Evolutionary conservation across 805 yeast genomes (phyloP).

Genomic region (Pichia insulana): DNA sequence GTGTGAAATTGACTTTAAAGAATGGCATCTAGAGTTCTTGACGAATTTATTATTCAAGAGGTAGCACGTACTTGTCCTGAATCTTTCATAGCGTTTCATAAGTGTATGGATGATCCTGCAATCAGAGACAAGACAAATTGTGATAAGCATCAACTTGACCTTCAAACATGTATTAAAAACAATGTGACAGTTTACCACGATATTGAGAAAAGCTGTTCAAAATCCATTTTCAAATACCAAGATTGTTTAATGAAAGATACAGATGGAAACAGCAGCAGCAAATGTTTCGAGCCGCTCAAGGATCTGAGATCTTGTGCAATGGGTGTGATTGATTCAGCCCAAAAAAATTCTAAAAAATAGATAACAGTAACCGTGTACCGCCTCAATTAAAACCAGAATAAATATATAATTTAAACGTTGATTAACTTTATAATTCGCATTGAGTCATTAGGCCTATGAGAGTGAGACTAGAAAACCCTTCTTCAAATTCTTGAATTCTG

Average conservation of each 20-base stretch:
- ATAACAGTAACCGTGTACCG: not conserved
- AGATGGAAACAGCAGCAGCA: slow-evolving; percentile 31
- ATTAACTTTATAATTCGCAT: no score
- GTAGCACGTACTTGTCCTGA: slow-evolving; percentile 72
- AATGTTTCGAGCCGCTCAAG: slow-evolving; percentile 46
- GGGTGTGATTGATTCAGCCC: slow-evolving; percentile 4
- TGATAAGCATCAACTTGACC: slow-evolving; percentile 42
- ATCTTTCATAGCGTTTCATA: slow-evolving; percentile 62
- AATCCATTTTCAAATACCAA: slow-evolving; percentile 54
- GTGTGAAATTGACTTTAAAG: no score
- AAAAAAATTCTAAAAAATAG: not conserved
- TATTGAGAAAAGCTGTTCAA: slow-evolving; percentile 55
- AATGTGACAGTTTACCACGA: slow-evolving; percentile 64
- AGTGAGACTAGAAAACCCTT: no score
- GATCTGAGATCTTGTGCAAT: slow-evolving; percentile 50
- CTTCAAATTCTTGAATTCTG: no score
- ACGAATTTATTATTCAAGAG: slow-evolving; percentile 70
- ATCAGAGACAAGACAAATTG: slow-evolving; percentile 43
- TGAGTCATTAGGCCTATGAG: no score
- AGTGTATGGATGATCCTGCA: slow-evolving; percentile 52
- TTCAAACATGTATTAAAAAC: slow-evolving; percentile 55
- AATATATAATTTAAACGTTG: no score
- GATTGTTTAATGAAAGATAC: slow-evolving; percentile 46
- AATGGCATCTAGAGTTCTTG: slow-evolving; percentile 42
- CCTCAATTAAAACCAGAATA: not conserved